Percentiles rank a stretch among this genome's conserved stretches.
phyloP scores from a whole-genome alignment of 2,329 filamentous ascomycete species.

The Aspergillus sp. region DNA sequence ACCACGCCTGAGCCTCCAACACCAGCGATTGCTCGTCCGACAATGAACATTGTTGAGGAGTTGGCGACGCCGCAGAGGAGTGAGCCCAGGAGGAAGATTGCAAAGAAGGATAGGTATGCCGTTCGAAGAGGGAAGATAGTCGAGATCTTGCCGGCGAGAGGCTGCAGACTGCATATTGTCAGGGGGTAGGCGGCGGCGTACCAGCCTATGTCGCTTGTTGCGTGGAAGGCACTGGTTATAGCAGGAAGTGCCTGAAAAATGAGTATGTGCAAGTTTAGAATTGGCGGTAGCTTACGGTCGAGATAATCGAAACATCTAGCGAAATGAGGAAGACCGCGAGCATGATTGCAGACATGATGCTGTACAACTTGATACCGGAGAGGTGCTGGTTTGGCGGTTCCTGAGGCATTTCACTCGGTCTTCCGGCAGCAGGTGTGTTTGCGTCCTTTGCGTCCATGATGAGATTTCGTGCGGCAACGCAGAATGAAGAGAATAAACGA shows the following conservation, averaged over 20 bases:
- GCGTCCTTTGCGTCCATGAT: not conserved
- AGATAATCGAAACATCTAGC: slow-evolving; percentile 27
- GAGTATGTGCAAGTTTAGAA: not conserved
- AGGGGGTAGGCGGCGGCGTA: slow-evolving; percentile 47
- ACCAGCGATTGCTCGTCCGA: slow-evolving; percentile 42
- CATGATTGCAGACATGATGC: not conserved
- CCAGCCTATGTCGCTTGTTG: slow-evolving; percentile 49
- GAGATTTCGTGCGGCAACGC: no score
- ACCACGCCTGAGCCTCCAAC: slow-evolving; percentile 36
- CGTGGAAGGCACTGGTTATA: slow-evolving; percentile 21
- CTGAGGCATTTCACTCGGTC: not conserved
- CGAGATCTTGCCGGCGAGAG: slow-evolving; percentile 43
- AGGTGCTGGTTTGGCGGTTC: not conserved
- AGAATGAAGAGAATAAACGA: not conserved
- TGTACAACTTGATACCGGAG: not conserved
- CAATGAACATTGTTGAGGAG: slow-evolving; percentile 35
- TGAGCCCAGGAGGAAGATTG: slow-evolving; percentile 45
- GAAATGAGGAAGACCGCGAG: slow-evolving; percentile 47
- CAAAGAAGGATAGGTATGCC: slow-evolving; percentile 36
- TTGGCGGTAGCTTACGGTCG: not conserved
- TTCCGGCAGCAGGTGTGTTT: not conserved
- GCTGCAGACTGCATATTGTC: slow-evolving; percentile 41
- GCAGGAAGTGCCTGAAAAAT: not conserved
- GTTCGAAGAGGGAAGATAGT: slow-evolving; percentile 42
- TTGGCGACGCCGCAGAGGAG: slow-evolving; percentile 38